Evolutionary conservation across 768 basidiomycete species (phyloP), one percentile per base, ranked within the genome.

Genomic region (Scleroderma citrinum): DNA sequence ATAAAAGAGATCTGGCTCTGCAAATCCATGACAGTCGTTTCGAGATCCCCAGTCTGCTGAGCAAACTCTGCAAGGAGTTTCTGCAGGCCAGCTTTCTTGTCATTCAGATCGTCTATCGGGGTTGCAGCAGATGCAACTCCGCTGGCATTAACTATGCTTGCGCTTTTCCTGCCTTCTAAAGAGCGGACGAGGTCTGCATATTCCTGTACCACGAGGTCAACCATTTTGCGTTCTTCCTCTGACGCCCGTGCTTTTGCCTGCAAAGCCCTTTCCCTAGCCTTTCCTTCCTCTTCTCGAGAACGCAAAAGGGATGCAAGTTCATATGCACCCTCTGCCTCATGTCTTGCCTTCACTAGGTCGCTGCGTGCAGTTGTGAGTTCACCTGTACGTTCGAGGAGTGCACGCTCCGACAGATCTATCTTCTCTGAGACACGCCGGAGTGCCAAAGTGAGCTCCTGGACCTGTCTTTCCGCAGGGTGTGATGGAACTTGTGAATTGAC

Each of bases 111-210:
- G 38, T 69, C 64, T n/a, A 59, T 48, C 16, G 70, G 69, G 7
- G 59, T 50, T 26, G 56, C 26, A 29, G 5, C 26, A 29, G 26
- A 29, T 29, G 8, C 26, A 29, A 29, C 59, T 13, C 51, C 55
- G 23, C 52, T 48, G 3, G 42, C 5, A 7, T 31, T 34, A 37
- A 16, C 26, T 12, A 35, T 3, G 35, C 56, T 49, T n/a, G 44
- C 47, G 48, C 64, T 65, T 48, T 62, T 62, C 50, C 74, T 70
- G 16, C 73, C 72, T 57, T 87, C 82, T 47, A 89, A 70, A 2
- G 66, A 72, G 17, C 86, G 73, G 12, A 90, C 88, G 13, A 91
- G 75, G 50, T 79, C 80, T 0, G 88, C 88, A 46, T 91, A 91
- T 55, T 90, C 85, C 45, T 75, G 70, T 14, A 90, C 75, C 5